Percentiles rank a stretch among this genome's conserved stretches.
Conservation (phyloP, 1,284 basidiomycete genomes). For the Cryptococcus depauperatus region DNA sequence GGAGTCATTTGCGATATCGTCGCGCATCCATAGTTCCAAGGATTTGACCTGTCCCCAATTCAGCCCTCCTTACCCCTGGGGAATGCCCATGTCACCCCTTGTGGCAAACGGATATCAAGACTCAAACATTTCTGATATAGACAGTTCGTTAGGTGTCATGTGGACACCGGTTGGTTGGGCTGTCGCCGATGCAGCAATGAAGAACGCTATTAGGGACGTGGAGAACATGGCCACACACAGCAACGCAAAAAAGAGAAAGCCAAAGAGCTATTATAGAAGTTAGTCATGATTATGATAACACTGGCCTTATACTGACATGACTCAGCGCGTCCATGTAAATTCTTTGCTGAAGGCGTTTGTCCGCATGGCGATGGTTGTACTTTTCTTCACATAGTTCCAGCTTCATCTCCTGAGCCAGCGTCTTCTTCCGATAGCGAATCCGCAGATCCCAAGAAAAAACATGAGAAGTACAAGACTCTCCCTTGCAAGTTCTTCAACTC, state of each 20-base stretch:
- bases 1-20: not conserved
- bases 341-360: slow-evolving; percentile 36
- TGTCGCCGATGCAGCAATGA: slow-evolving; percentile 36
- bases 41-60: not conserved
- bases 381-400: slow-evolving; percentile 23
- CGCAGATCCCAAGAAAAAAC: not conserved
- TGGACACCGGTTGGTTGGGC: slow-evolving; percentile 40
- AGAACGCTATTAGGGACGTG: slow-evolving; percentile 19
- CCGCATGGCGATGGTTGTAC: slow-evolving; percentile 39
- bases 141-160: slow-evolving; percentile 27
- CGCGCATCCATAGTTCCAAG: not conserved
- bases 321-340: slow-evolving; percentile 35
- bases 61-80: slow-evolving; percentile 30
- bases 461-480: slow-evolving; percentile 15
- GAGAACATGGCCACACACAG: slow-evolving; percentile 16
- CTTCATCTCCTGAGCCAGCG: slow-evolving; percentile 8
- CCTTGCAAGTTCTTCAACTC: slow-evolving; percentile 44
- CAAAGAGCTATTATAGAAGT: slow-evolving; percentile 36
- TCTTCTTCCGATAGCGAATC: slow-evolving; percentile 10
- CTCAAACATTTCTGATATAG: slow-evolving; percentile 10
- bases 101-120: slow-evolving; percentile 6
- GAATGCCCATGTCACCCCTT: slow-evolving; percentile 32
- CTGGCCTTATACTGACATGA: not conserved
- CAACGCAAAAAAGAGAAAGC: slow-evolving; percentile 7
- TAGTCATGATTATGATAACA: slow-evolving; percentile 7